phyloP scores from a whole-genome alignment of 2,329 filamentous ascomycete genomes.

The Cercospora beticola region DNA sequence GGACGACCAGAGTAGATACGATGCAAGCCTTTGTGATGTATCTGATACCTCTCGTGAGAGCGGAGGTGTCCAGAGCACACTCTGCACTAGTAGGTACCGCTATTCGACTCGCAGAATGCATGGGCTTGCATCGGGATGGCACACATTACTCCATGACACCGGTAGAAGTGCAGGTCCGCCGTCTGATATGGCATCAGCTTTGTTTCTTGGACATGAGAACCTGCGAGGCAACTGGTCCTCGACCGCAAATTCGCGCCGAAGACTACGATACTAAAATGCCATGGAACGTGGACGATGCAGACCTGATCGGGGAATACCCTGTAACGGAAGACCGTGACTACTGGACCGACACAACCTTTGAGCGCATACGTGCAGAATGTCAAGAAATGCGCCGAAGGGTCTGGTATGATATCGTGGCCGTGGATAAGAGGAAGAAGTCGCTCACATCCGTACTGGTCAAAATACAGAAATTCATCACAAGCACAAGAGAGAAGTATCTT shows the following conservation, averaged over 20 bases:
- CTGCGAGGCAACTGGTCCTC: conserved; percentile 71
- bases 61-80: conserved; percentile 70
- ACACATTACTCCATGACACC: conserved; percentile 64
- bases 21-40: conserved; percentile 77
- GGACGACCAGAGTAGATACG: conserved; percentile 70
- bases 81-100: conserved; percentile 70
- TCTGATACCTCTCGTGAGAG: conserved; percentile 69
- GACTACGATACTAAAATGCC: conserved; percentile 75
- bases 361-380: conserved; percentile 69
- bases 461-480: conserved; percentile 65
- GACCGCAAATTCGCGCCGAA: conserved; percentile 68
- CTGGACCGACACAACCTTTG: conserved; percentile 69
- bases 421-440: conserved; percentile 61
- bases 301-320: conserved; percentile 50
- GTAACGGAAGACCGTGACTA: conserved; percentile 50
- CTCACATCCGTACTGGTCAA: conserved; percentile 65
- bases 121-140: conserved; percentile 72
- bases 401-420: conserved; percentile 66
- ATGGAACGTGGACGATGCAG: conserved; percentile 66
- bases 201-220: conserved; percentile 75
- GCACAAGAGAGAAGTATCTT: conserved; percentile 65
- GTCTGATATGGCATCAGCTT: conserved; percentile 74
- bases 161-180: conserved; percentile 68
- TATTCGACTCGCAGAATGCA: conserved; percentile 72
- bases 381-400: conserved; percentile 70